Evolutionary conservation across 306 rosid genomes (phyloP).

Genomic region (Argentina anserina): DNA sequence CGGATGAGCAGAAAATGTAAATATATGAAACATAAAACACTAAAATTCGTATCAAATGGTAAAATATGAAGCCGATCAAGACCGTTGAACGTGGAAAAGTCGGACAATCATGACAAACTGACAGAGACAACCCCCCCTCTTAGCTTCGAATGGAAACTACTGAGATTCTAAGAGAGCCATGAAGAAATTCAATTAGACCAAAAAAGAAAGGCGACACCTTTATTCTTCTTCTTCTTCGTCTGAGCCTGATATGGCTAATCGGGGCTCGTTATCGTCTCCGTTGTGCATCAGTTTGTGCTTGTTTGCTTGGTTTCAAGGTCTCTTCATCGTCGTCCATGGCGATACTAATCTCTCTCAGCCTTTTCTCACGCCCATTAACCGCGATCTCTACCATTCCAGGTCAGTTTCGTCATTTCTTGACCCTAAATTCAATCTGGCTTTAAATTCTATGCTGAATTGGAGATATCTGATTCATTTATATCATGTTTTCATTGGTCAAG

Average conservation of each 20-base stretch:
- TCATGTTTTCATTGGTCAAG: neutral
- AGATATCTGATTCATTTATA: neutral
- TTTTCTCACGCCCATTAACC: constrained; percentile 50
- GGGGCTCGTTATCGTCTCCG: constrained; percentile 32
- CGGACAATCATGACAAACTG: constrained; percentile 3
- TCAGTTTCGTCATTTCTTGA: neutral
- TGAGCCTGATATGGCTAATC: constrained; percentile 51
- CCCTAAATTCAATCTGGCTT: neutral
- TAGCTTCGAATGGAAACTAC: neutral
- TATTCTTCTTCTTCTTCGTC: neutral
- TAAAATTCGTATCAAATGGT: no score
- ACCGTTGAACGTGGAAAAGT: constrained; percentile 52
- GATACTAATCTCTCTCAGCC: constrained; percentile 26
- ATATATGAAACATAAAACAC: neutral
- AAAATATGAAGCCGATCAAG: constrained; percentile 29
- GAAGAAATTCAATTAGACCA: neutral
- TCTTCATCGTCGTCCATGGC: constrained; percentile 41
- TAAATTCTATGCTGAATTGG: neutral
- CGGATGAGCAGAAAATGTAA: neutral
- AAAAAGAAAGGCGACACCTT: neutral
- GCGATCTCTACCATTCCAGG: constrained; percentile 95
- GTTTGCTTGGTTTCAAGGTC: constrained; percentile 33
- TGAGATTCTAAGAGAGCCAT: constrained; percentile 9
- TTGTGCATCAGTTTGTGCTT: constrained; percentile 36
- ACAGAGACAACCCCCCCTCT: neutral